Conservation (phyloP, 129 eudicot genomes). For the Silybum marianum region DNA sequence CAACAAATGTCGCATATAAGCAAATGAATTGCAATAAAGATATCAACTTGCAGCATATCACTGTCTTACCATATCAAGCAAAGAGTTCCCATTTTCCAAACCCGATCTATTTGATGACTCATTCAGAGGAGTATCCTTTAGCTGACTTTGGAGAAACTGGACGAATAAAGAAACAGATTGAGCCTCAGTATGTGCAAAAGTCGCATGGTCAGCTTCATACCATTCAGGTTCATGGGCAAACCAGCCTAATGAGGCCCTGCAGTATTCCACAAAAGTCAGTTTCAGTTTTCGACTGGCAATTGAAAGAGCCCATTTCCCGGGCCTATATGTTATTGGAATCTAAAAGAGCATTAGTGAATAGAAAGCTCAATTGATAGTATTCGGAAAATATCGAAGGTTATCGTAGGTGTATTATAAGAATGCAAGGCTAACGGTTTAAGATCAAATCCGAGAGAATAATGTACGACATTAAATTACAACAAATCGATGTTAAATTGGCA, state of each 20-base stretch:
- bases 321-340: not conserved
- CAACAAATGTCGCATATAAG: slow-evolving; percentile 9
- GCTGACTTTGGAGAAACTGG: slow-evolving; percentile 69
- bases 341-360: not conserved
- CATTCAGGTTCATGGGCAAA: slow-evolving; percentile 93
- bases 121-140: slow-evolving; percentile 38
- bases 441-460: not conserved
- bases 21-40: not conserved
- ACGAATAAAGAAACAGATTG: slow-evolving; percentile 80
- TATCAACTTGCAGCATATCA: not conserved
- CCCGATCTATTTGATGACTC: slow-evolving; percentile 54
- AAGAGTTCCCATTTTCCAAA: slow-evolving; percentile 60
- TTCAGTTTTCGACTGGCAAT: not conserved
- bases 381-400: not conserved
- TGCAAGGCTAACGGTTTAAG: not conserved
- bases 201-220: slow-evolving; percentile 66
- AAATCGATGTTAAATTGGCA: not conserved
- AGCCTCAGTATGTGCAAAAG: slow-evolving; percentile 85
- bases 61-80: slow-evolving; percentile 56
- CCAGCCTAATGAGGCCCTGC: slow-evolving; percentile 91
- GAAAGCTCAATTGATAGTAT: not conserved
- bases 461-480: not conserved
- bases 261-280: slow-evolving; percentile 13
- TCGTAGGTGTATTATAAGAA: not conserved
- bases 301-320: not conserved